Conservation (phyloP, 2,329 filamentous ascomycete genomes). For the Drechmeria coniospora region DNA sequence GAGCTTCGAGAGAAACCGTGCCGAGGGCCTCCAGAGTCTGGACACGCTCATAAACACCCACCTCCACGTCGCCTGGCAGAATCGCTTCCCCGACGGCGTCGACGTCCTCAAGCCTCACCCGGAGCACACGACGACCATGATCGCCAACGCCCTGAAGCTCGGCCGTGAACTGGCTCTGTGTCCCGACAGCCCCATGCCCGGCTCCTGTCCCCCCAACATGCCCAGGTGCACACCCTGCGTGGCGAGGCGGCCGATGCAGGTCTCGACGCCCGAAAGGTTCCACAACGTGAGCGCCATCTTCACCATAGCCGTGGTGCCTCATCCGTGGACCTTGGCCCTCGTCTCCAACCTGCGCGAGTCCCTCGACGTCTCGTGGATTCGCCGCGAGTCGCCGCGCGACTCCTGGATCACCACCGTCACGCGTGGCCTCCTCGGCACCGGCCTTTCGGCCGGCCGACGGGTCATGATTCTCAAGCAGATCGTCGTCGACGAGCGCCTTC, state of each 20-base stretch:
- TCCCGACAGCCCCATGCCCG: slow-evolving; percentile 53
- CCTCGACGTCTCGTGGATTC: slow-evolving; percentile 49
- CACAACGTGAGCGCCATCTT: slow-evolving; percentile 58
- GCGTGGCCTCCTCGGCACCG: slow-evolving; percentile 47
- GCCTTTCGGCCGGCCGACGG: slow-evolving; percentile 44
- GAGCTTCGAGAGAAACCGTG: slow-evolving; percentile 38
- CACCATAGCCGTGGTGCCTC: slow-evolving; percentile 75
- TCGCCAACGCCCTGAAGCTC: slow-evolving; percentile 54
- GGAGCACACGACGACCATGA: slow-evolving; percentile 56
- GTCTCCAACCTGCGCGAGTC: slow-evolving; percentile 47
- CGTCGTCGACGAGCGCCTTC: slow-evolving; percentile 52
- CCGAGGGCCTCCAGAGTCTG: slow-evolving; percentile 48
- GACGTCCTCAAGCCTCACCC: slow-evolving; percentile 67
- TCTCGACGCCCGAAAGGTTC: slow-evolving; percentile 52
- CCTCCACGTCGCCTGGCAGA: slow-evolving; percentile 74
- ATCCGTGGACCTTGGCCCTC: slow-evolving; percentile 71
- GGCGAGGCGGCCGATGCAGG: slow-evolving; percentile 45
- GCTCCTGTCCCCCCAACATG: slow-evolving; percentile 71
- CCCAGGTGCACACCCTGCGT: slow-evolving; percentile 58
- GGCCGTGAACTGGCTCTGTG: slow-evolving; percentile 65
- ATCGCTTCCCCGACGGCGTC: slow-evolving; percentile 60
- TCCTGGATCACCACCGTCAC: slow-evolving; percentile 63
- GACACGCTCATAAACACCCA: slow-evolving; percentile 70
- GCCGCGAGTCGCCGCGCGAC: slow-evolving; percentile 56
- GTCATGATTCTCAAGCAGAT: slow-evolving; percentile 66